Evolutionary conservation across 345 rosid genomes (phyloP).

Genomic region (Syzygium oleosum): DNA sequence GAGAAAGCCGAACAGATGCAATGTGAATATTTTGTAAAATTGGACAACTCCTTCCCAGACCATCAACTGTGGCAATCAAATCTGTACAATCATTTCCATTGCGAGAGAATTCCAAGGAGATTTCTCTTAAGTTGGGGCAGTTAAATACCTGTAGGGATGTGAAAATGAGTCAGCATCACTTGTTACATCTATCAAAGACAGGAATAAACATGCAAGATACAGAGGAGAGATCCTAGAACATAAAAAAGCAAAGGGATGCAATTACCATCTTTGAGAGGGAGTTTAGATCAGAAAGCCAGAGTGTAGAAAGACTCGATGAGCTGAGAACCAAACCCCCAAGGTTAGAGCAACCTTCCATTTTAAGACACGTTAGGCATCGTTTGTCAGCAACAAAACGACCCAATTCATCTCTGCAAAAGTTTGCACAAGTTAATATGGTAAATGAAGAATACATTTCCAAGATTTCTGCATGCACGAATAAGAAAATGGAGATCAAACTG

Average conservation of each 20-base stretch:
- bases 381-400: slow-evolving; percentile 94
- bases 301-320: slow-evolving; percentile 74
- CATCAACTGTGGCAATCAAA: slow-evolving; percentile 55
- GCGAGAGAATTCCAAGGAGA: slow-evolving; percentile 77
- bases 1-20: slow-evolving; percentile 77
- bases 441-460: neutral
- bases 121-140: slow-evolving; percentile 76
- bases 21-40: slow-evolving; percentile 77
- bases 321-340: slow-evolving; percentile 70
- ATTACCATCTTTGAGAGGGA: slow-evolving; percentile 78
- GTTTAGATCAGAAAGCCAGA: slow-evolving; percentile 81
- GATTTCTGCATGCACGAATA: neutral
- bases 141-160: slow-evolving; percentile 44
- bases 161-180: neutral
- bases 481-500: neutral
- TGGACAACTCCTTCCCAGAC: slow-evolving; percentile 68
- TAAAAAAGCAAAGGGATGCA: neutral
- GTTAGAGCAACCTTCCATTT: slow-evolving; percentile 94
- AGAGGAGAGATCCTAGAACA: neutral
- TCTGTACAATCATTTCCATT: slow-evolving; percentile 76
- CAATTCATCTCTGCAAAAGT: slow-evolving; percentile 64
- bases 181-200: neutral
- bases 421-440: neutral
- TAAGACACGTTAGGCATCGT: slow-evolving; percentile 66
- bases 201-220: neutral